phyloP scores from a whole-genome alignment of 2,329 filamentous ascomycete genomes.

The Penicillium sclerotigenum region DNA sequence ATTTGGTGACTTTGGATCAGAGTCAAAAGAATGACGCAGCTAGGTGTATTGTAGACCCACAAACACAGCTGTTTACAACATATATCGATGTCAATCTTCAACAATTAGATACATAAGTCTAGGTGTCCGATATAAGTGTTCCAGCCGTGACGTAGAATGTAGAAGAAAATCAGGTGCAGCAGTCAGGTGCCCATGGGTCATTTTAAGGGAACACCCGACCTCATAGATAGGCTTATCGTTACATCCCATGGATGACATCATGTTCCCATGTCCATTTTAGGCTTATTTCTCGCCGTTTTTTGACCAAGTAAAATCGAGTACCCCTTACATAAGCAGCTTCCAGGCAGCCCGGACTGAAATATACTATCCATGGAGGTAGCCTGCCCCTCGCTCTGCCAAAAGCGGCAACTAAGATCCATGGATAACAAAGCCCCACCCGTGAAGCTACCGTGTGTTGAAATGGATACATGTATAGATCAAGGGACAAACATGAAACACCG shows the following conservation, averaged over 20 bases:
- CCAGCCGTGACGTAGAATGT: background rate
- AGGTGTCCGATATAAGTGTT: too few species aligned
- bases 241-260: background rate
- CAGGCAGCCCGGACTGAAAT: background rate
- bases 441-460: background rate
- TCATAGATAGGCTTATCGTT: constrained; percentile 6
- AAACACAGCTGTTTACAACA: too few species aligned
- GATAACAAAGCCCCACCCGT: constrained; percentile 2
- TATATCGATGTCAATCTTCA: background rate
- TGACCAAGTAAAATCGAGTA: background rate
- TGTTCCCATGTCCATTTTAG: background rate
- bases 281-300: background rate
- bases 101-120: background rate
- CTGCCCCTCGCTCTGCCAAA: background rate
- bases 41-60: background rate
- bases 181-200: constrained; percentile 12
- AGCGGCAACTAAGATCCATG: background rate
- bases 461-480: constrained; percentile 4
- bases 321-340: background rate
- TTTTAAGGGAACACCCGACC: constrained; percentile 13
- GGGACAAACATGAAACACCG: background rate
- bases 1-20: background rate
- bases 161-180: background rate
- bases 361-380: too few species aligned
- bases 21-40: background rate